Evolutionary conservation across 2,329 filamentous ascomycete species (phyloP), one percentile per base, ranked within the genome.

Genomic region (Samsoniella hepiali): DNA sequence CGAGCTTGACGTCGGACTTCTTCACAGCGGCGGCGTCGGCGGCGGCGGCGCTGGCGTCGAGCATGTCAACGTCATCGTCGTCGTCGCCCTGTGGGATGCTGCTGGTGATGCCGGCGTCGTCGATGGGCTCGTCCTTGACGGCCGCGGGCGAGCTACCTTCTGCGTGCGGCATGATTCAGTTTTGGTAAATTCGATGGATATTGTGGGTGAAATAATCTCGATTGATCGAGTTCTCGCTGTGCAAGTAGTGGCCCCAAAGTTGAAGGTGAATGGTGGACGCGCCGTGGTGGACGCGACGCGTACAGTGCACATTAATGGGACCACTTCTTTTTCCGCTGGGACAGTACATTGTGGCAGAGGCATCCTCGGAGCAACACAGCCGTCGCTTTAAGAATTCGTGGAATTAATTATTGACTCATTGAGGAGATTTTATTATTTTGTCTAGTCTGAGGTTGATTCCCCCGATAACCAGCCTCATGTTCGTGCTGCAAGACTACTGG

Each of bases 1-100:
- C 84, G 7, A 88, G 74, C 63, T 84, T 85, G 51, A 81, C 75
- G 47, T 82, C 79, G 31, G 82, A 78, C 31, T 79, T 77, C 64
- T 81, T 80, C 15, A 57, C 66, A 2, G 71, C 66, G 22, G 71
- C 69, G 9, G 65, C 55, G 8, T 66, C 67, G 13, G 65, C 62
- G 13, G 70, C 64, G 44, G 72, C 66, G 31, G 62, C 58, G 44
- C 73, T 67, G 31, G 71, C 66, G 54, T 77, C 76, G 29, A 69
- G 72, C 79, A 81, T 81, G 45, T 76, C 73, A 62, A 80, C 72
- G 60, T 81, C 78, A 59, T 67, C 72, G 44, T 74, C 74, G 36
- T 66, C 65, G 32, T 62, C 63, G 65, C 65, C 64, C 74, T 73
- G 56, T 36, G 71, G 72, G 65, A 69, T 68, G 67, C 71, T 73